phyloP scores from a whole-genome alignment of 148 eudicot species.

The Drosera capensis region DNA sequence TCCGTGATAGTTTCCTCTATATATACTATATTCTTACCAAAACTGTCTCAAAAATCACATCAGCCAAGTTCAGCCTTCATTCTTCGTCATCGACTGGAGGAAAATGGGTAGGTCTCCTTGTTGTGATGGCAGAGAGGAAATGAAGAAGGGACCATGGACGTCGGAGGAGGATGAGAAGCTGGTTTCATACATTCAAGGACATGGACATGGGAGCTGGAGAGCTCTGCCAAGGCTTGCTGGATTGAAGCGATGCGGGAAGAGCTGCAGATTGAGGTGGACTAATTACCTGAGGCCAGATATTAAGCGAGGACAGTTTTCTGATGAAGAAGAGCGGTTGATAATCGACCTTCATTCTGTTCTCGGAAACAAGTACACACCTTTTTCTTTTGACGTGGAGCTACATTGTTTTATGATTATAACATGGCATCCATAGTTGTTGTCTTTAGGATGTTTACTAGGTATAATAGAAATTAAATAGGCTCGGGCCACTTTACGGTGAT shows the following conservation, averaged over 20 bases:
- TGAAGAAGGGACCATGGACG: conserved; percentile 71
- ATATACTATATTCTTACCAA: no score
- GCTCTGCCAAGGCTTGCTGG: conserved; percentile 44
- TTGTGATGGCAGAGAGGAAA: conserved; percentile 16
- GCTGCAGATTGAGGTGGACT: conserved; percentile 62
- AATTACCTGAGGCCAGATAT: conserved; percentile 53
- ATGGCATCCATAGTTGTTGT: no score
- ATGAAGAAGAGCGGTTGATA: conserved; percentile 40
- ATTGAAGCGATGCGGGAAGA: conserved; percentile 55
- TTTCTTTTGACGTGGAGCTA: no score
- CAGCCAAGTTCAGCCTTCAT: no score
- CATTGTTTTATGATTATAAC: no score
- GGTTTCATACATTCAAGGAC: conserved; percentile 23
- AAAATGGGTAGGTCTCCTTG: conserved; percentile 44
- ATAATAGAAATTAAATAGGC: no score
- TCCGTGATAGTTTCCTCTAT: no score
- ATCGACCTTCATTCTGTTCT: conserved; percentile 52
- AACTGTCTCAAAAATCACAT: no score
- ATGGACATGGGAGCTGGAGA: conserved; percentile 57
- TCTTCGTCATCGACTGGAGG: neutral
- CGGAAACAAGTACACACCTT: conserved; percentile 77
- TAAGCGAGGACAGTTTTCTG: conserved; percentile 42
- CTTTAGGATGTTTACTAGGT: no score
- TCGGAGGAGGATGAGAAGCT: conserved; percentile 48
- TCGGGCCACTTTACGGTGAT: no score